Base-by-base conservation (phyloP, 2,329 filamentous ascomycete genomes). In the Balansia obtecta region DNA sequence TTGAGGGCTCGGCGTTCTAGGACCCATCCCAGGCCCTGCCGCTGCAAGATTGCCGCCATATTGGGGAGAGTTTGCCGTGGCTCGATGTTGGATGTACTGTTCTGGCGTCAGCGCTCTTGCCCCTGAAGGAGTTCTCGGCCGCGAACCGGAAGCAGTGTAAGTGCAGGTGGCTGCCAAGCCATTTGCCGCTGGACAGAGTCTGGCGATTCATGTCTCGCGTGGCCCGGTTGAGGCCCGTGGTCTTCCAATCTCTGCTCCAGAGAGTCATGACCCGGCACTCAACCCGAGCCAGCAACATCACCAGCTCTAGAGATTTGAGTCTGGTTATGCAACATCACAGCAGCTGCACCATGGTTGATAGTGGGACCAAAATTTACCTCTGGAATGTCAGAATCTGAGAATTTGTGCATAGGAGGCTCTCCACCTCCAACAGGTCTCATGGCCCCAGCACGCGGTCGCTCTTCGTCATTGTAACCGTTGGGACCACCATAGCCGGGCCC, bases 361-460 rank as follows among this genome's bases (percentile, higher is more conserved):
- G 90, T 95, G 6, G 84, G 88, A 0, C 91, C 91, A 67, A 96
- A 96, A 64, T 96, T 83, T 54, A 95, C 79, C 4, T 76, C 69
- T 1, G 88, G 87, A 53, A 95, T 81, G 51, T 80, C 74, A 22
- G 77, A 72, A 13, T 70, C 62, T 0, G 63, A 46, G 47, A 52
- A 53, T 41, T 51, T 52, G 40, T 54, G 58, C 30, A 50, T 55
- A 38, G 59, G 58, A 8, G 58, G 59, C 1, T 70, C 67, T 3
- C 61, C 59, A n/a, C 72, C 71, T 4, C 88, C 89, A 11, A 90
- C 82, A 1, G 85, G 88, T 63, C 85, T 89, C 62, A 91, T 71
- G 7, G 90, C 82, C 46, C 90, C 90, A 55, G 86, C 85, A 54
- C 91, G 78, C 15, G 86, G 85, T 52, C 77, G 79, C 51, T 88